A percentile compares a stretch with the other conserved stretches of the same genome.
Evolutionary conservation across 305 asterid genomes (phyloP).

Genomic region (Solanum hybrid): DNA sequence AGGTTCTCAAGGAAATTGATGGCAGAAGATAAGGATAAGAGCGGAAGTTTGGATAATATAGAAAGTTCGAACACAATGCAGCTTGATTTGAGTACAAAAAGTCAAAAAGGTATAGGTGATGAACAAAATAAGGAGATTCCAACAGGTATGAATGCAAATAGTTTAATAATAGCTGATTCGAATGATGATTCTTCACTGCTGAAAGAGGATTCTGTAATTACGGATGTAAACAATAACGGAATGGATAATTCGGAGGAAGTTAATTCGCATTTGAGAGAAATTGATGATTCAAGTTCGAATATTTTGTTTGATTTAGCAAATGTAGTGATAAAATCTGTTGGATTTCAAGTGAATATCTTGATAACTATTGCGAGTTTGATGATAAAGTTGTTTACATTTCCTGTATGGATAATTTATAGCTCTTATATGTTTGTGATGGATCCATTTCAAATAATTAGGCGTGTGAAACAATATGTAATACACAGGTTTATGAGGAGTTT

Average conservation of each 20-base stretch:
- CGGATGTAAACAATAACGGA: constrained; percentile 14
- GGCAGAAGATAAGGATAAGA: constrained; percentile 13
- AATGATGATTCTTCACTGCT: not conserved
- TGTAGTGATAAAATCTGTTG: constrained; percentile 42
- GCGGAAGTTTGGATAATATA: not conserved
- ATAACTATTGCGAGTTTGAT: constrained; percentile 32
- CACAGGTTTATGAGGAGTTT: constrained; percentile 22
- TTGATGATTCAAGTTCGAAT: constrained; percentile 25
- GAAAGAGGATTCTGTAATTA: constrained; percentile 24
- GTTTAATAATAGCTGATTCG: not conserved
- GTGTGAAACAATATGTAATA: constrained; percentile 23
- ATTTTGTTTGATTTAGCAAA: constrained; percentile 33
- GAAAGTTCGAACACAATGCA: constrained; percentile 12
- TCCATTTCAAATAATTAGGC: constrained; percentile 47
- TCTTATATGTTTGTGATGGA: constrained; percentile 50
- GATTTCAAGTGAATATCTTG: constrained; percentile 42
- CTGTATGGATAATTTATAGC: constrained; percentile 40
- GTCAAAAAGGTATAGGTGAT: not conserved
- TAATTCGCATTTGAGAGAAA: constrained; percentile 30
- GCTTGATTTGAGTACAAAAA: constrained; percentile 13
- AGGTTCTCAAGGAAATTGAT: constrained; percentile 13
- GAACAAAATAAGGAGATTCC: constrained; percentile 3
- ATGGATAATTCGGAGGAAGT: constrained; percentile 15
- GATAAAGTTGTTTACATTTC: constrained; percentile 29
- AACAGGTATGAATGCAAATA: not conserved